These are phyloP conservation scores for Lactarius hatsudake DNA, from an alignment of 768 basidiomycete species.

Conservation along the genomic window DNA sequence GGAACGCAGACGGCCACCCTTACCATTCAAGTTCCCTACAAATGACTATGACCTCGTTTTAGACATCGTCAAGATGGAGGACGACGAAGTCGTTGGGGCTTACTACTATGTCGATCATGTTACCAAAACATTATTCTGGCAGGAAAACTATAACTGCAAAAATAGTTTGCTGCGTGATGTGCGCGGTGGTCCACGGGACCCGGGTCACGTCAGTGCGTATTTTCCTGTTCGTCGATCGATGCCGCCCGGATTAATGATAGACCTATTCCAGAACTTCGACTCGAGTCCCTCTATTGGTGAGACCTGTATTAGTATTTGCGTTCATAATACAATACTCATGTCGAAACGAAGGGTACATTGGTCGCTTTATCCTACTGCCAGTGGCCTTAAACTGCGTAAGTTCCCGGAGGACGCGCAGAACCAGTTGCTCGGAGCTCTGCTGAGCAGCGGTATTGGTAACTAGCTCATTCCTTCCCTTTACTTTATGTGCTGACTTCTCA, in stretches of 20 bases:
- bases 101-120: slow-evolving; percentile 21
- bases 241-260: neutral
- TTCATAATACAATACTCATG: neutral
- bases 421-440: neutral
- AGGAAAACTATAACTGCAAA: neutral
- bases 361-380: slow-evolving; percentile 23
- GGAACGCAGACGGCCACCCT: too few species aligned
- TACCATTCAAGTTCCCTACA: too few species aligned
- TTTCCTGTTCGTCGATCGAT: neutral
- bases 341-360: slow-evolving; percentile 12
- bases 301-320: neutral
- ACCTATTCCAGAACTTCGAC: neutral
- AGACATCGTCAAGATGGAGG: slow-evolving; percentile 1
- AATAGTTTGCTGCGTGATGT: neutral
- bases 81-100: neutral
- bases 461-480: neutral
- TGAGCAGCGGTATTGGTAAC: slow-evolving; percentile 20
- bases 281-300: slow-evolving; percentile 20
- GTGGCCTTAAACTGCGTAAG: neutral
- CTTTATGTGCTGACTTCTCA: neutral
- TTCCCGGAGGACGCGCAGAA: slow-evolving; percentile 2
- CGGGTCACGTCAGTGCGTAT: slow-evolving; percentile 15
- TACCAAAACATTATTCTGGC: slow-evolving; percentile 15
- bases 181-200: neutral
- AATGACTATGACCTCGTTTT: slow-evolving; percentile 6